Evolutionary conservation across 73 alveolate species (phyloP), one percentile per base, ranked within the genome.

Genomic region (Paraurostyla sp.): DNA sequence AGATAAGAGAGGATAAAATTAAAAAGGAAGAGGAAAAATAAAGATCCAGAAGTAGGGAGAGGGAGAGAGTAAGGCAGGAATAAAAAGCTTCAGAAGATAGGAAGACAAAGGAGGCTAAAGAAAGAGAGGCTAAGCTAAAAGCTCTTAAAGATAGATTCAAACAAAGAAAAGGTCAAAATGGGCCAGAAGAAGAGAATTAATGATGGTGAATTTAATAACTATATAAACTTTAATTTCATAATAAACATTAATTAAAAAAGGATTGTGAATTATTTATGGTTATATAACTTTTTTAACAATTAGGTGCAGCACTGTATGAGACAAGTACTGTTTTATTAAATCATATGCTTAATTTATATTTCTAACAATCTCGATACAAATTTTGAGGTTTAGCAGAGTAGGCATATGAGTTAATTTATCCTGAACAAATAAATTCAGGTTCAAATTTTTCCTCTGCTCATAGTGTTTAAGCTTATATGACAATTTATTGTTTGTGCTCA

Each of bases 361-460:
- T 13, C 69, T 52, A 35, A 52, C 69, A 52, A 52, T 52, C 69
- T 52, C 69, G 69, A 52, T 52, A 52, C 69, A 52, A 13, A 52
- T 52, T 9, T 6, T 45, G 18, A n/a, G 69, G 4, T 13, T 35
- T 52, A 35, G 69, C 69, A 52, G 13, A 9, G 22, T 9, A 52
- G 23, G 23, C 23, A 6, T 52, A 52, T n/a, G 38, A 18, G 30
- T n/a, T n/a, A n/a, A n/a, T n/a, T n/a, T n/a, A n/a, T n/a, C n/a
- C n/a, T n/a, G n/a, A n/a, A n/a, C n/a, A n/a, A n/a, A n/a, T n/a
- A n/a, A n/a, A n/a, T n/a, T n/a, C n/a, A n/a, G n/a, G n/a, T n/a
- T n/a, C n/a, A n/a, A n/a, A n/a, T n/a, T n/a, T n/a, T n/a, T n/a
- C n/a, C n/a, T n/a, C n/a, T n/a, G n/a, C n/a, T n/a, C n/a, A n/a